Evolutionary conservation across 352 stramenopile genomes (phyloP), one percentile per base, ranked within the genome.

Genomic region (Globisporangium paroecandrum): DNA sequence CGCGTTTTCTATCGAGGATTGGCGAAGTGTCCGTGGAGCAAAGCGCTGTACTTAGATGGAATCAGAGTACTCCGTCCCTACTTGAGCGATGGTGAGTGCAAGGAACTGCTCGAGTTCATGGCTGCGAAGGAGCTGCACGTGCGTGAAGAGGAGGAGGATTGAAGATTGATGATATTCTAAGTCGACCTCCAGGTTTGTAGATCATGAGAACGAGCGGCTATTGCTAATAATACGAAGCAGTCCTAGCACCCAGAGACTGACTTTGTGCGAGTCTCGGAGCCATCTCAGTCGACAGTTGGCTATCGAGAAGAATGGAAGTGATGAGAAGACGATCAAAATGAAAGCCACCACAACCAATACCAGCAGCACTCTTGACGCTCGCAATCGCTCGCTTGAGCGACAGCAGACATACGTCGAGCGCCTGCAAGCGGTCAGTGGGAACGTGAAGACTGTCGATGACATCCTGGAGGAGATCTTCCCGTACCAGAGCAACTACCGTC

Each of bases 1-100:
- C 90, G 89, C 47, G 74, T 94, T 4, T 81, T 93, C 54, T 93
- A 94, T 38, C 85, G 88, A 41, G 86, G 76, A 22, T 68, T 95
- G 58, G 77, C 77, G 27, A 81, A 77, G 5, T 91, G 83, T 66
- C 80, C 86, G 38, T 95, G 88, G 88, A 93, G 86, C 65, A 95
- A 94, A 57, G 69, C 69, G 25, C 62, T 95, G 38, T 93, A 92
- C 61, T 68, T 90, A 58, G 86, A 93, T 58, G 83, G 82, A 0
- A 60, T 93, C 12, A 71, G 77, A 9, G 54, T 93, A 13, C 62
- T 93, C 15, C 81, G 88, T 15, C 66, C 82, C 22, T 95, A 93
- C 63, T 64, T 95, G 68, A 88, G 47, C 29, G 69, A 76, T 27
- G 71, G 70, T 2, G 83, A 93, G 61, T 89, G 84, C 65, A 66